Evolutionary conservation across 176 grass and related monocot genomes (phyloP).

Genomic region (Triticum urartu): DNA sequence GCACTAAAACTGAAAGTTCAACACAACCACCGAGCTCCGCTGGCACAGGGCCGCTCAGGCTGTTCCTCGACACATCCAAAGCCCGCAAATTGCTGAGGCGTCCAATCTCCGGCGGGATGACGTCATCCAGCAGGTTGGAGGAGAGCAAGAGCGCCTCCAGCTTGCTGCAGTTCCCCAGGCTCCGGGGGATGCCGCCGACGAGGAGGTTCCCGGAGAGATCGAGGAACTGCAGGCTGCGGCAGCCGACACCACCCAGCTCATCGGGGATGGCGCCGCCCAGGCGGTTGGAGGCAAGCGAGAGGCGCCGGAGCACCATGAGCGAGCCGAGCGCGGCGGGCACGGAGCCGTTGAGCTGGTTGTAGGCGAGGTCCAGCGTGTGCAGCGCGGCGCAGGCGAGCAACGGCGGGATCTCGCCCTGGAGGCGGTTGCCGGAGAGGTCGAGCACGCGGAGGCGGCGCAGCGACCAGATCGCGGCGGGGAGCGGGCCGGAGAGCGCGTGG

Average conservation of each 20-base stretch:
- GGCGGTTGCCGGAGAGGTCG: slow-evolving; percentile 63
- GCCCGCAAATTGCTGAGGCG: slow-evolving; percentile 56
- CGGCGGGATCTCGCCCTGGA: slow-evolving; percentile 70
- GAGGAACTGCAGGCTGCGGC: slow-evolving; percentile 55
- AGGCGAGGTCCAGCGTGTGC: slow-evolving; percentile 73
- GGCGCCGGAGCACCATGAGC: slow-evolving; percentile 42
- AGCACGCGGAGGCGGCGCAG: slow-evolving; percentile 53
- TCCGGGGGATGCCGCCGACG: slow-evolving; percentile 68
- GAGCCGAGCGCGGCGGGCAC: slow-evolving; percentile 46
- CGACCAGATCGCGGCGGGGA: slow-evolving; percentile 51
- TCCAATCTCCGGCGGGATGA: slow-evolving; percentile 75
- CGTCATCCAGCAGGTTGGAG: slow-evolving; percentile 73
- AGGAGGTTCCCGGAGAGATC: slow-evolving; percentile 83
- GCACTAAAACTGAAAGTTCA: slow-evolving; percentile 63
- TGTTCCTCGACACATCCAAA: slow-evolving; percentile 85
- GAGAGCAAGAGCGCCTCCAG: slow-evolving; percentile 56
- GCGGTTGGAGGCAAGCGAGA: slow-evolving; percentile 70
- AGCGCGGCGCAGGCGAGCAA: slow-evolving; percentile 50
- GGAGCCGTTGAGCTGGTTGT: slow-evolving; percentile 76
- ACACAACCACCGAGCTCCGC: slow-evolving; percentile 70
- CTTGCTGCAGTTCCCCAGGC: slow-evolving; percentile 60
- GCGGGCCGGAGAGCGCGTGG: slow-evolving; percentile 50
- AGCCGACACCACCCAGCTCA: slow-evolving; percentile 45
- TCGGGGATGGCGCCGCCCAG: slow-evolving; percentile 73
- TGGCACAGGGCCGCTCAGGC: slow-evolving; percentile 71